Evolutionary conservation across 345 rosid genomes (phyloP).

Genomic region (Psidium guajava): DNA sequence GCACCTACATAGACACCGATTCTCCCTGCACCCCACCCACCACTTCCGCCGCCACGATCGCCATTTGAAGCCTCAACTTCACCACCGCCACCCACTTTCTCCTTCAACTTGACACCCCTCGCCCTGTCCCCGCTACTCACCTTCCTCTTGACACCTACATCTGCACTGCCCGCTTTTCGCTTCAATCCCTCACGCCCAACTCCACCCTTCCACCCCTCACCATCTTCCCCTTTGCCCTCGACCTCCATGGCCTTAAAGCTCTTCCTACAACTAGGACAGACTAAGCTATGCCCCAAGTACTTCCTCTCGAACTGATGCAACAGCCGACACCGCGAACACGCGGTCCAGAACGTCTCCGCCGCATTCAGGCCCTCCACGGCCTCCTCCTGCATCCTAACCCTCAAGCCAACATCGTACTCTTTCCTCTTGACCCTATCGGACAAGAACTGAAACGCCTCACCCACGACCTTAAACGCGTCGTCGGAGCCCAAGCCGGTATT

Average conservation of each 20-base stretch:
- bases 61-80: background rate
- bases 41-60: background rate
- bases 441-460: conserved; percentile 63
- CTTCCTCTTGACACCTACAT: background rate
- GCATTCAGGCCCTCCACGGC: conserved; percentile 4
- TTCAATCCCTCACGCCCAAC: conserved; percentile 10
- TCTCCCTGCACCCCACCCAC: background rate
- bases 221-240: conserved; percentile 17
- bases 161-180: conserved; percentile 3
- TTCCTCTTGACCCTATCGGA: conserved; percentile 53
- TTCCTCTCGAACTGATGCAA: conserved; percentile 69
- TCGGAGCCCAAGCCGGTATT: conserved; percentile 53
- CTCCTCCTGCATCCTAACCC: conserved; percentile 64
- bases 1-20: background rate
- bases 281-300: conserved; percentile 60
- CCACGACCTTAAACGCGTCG: conserved; percentile 83
- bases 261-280: conserved; percentile 65
- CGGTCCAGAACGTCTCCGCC: conserved; percentile 45
- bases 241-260: conserved; percentile 66
- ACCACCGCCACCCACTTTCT: conserved; percentile 10
- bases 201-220: background rate
- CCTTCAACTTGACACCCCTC: conserved; percentile 7
- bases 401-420: conserved; percentile 67
- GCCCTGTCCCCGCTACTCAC: conserved; percentile 18
- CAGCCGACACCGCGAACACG: conserved; percentile 57